A percentile compares a stretch with the other conserved stretches of the same genome.
These are phyloP conservation scores for Aspergillus ochraceus DNA, from an alignment of 2,329 filamentous ascomycete genomes.

Conservation along the genomic window DNA sequence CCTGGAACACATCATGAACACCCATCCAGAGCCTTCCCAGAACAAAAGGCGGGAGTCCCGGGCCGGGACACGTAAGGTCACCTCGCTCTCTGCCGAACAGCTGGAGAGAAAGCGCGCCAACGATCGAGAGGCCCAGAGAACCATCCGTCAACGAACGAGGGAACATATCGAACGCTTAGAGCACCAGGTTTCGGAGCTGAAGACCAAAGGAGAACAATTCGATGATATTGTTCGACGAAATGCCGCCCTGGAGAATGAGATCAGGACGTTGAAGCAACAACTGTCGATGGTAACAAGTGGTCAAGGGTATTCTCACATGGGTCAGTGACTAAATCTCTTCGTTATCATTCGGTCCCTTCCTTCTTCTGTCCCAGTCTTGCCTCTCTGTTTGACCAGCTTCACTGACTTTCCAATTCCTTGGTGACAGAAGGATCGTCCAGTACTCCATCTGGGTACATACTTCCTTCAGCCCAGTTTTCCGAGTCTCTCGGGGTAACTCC, in stretches of 20 bases:
- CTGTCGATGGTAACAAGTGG: slow-evolving; percentile 36
- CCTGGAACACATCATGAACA: slow-evolving; percentile 22
- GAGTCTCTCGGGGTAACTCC: slow-evolving; percentile 18
- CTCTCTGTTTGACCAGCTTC: slow-evolving; percentile 15
- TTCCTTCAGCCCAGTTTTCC: slow-evolving; percentile 26
- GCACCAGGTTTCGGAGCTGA: slow-evolving; percentile 54
- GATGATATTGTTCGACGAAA: slow-evolving; percentile 55
- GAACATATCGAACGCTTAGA: slow-evolving; percentile 61
- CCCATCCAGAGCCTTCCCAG: slow-evolving; percentile 19
- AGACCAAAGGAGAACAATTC: slow-evolving; percentile 51
- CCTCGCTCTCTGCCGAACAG: slow-evolving; percentile 57
- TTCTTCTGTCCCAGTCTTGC: neutral
- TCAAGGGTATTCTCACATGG: slow-evolving; percentile 19
- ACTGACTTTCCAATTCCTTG: neutral
- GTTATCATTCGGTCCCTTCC: neutral
- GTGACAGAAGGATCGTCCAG: slow-evolving; percentile 18
- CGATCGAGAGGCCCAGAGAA: slow-evolving; percentile 60
- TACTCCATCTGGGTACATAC: slow-evolving; percentile 18
- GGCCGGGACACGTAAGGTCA: slow-evolving; percentile 58
- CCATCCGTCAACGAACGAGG: slow-evolving; percentile 59
- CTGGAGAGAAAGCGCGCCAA: slow-evolving; percentile 61
- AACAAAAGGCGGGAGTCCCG: slow-evolving; percentile 46
- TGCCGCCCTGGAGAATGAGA: slow-evolving; percentile 56
- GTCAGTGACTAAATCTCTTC: slow-evolving; percentile 11
- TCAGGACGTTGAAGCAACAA: slow-evolving; percentile 52